A percentile compares a stretch with the other conserved stretches of the same genome.
phyloP scores from a whole-genome alignment of 2,329 filamentous ascomycete species.

The Xylariaceae sp. region DNA sequence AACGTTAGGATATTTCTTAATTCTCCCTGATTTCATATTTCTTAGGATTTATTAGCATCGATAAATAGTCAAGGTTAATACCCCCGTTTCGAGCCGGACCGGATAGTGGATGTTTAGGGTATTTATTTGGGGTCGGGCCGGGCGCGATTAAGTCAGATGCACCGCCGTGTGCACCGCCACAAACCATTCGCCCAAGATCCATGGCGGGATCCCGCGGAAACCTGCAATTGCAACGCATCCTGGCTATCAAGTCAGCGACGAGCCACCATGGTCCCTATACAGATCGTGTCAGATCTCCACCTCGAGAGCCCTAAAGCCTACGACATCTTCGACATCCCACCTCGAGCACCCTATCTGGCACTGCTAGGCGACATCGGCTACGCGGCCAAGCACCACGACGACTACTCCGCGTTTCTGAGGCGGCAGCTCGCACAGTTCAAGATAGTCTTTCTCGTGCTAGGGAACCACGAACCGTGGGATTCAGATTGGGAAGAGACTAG shows the following conservation, averaged over 20 bases:
- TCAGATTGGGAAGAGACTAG: slow-evolving; percentile 37
- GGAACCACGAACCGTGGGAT: slow-evolving; percentile 57
- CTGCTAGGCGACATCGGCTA: slow-evolving; percentile 58
- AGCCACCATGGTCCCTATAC: slow-evolving; percentile 22
- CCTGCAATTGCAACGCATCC: neutral
- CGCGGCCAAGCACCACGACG: slow-evolving; percentile 36
- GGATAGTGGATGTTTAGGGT: no score
- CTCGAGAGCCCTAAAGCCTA: slow-evolving; percentile 50
- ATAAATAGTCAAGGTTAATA: no score
- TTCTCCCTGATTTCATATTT: neutral
- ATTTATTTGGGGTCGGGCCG: neutral
- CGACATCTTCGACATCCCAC: slow-evolving; percentile 46
- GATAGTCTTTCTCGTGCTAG: slow-evolving; percentile 50
- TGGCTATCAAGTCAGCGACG: neutral
- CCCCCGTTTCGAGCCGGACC: no score
- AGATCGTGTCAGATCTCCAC: slow-evolving; percentile 59
- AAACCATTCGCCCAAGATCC: no score
- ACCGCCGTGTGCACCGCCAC: neutral
- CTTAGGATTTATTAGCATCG: neutral
- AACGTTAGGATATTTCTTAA: neutral
- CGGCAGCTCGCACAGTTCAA: slow-evolving; percentile 47
- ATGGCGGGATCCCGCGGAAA: no score
- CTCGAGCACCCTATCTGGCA: slow-evolving; percentile 49
- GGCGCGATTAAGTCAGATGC: neutral
- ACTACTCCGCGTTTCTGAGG: slow-evolving; percentile 46